Conservation (phyloP, 495 filamentous ascomycete species). For the Penicillium manginii region DNA sequence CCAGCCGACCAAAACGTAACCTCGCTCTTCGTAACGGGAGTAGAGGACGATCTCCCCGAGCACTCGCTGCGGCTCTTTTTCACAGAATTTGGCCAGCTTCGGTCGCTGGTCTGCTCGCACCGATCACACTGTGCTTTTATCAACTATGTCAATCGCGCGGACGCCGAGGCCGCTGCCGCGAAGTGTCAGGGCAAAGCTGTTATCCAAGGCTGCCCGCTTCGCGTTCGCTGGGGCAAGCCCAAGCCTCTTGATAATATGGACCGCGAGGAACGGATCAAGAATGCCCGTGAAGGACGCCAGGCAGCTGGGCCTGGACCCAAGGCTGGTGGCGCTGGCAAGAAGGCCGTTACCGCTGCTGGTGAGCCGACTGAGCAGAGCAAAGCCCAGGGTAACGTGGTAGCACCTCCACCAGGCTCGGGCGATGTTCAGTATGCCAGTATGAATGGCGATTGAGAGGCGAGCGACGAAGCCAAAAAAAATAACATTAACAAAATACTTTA, state of each 20-base stretch:
- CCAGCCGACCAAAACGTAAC: slow-evolving; percentile 83
- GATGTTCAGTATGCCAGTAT: slow-evolving; percentile 85
- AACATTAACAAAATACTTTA: slow-evolving; percentile 25
- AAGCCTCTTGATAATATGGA: slow-evolving; percentile 90
- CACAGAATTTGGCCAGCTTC: slow-evolving; percentile 80
- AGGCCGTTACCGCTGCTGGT: slow-evolving; percentile 37
- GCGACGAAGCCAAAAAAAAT: slow-evolving; percentile 32
- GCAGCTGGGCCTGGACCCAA: slow-evolving; percentile 42
- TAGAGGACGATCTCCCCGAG: slow-evolving; percentile 95
- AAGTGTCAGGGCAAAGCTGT: slow-evolving; percentile 87
- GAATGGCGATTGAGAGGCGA: slow-evolving; percentile 60
- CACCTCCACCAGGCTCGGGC: slow-evolving; percentile 80
- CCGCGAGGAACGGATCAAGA: slow-evolving; percentile 72
- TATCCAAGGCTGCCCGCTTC: slow-evolving; percentile 79
- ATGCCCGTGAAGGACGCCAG: slow-evolving; percentile 73
- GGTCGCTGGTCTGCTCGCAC: slow-evolving; percentile 90
- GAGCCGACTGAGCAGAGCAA: slow-evolving; percentile 42
- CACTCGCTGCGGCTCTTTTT: slow-evolving; percentile 90
- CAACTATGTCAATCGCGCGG: slow-evolving; percentile 83
- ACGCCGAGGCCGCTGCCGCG: slow-evolving; percentile 80
- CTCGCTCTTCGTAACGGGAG: slow-evolving; percentile 90
- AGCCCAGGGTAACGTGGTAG: slow-evolving; percentile 57
- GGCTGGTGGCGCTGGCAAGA: slow-evolving; percentile 34
- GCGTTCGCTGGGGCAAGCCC: slow-evolving; percentile 89
- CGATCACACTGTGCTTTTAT: slow-evolving; percentile 96